phyloP scores from a whole-genome alignment of 768 basidiomycete species.

The Trichaptum fuscoviolaceum region DNA sequence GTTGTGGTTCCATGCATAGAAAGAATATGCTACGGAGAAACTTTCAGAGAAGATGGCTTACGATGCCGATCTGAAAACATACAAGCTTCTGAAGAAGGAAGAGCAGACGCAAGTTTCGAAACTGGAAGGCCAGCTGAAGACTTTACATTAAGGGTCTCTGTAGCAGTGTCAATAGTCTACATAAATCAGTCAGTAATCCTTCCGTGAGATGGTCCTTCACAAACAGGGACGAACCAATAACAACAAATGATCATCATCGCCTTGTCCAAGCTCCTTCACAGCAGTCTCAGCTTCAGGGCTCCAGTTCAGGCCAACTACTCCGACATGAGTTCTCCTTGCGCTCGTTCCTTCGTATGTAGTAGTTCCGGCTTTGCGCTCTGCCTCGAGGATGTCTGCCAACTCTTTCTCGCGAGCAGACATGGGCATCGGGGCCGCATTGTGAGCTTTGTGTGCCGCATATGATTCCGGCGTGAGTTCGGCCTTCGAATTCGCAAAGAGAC shows the following conservation, averaged over 20 bases:
- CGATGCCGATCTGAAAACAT: slow-evolving; percentile 10
- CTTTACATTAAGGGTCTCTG: slow-evolving; percentile 52
- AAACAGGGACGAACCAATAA: slow-evolving; percentile 49
- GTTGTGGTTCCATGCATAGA: slow-evolving; percentile 61
- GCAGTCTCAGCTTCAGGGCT: slow-evolving; percentile 56
- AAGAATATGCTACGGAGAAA: slow-evolving; percentile 40
- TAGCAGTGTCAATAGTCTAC: slow-evolving; percentile 62
- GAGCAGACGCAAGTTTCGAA: slow-evolving; percentile 37
- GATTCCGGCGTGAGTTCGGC: slow-evolving; percentile 60
- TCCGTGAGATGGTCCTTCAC: not conserved
- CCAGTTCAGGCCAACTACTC: slow-evolving; percentile 67
- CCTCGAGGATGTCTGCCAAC: slow-evolving; percentile 67
- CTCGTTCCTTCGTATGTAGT: slow-evolving; percentile 54
- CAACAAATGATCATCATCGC: slow-evolving; percentile 48
- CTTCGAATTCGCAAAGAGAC: slow-evolving; percentile 75
- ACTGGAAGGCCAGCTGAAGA: slow-evolving; percentile 35
- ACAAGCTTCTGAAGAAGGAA: slow-evolving; percentile 61
- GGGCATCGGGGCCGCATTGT: slow-evolving; percentile 73
- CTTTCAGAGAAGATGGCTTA: slow-evolving; percentile 9
- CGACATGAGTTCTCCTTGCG: slow-evolving; percentile 49
- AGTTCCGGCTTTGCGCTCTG: slow-evolving; percentile 57
- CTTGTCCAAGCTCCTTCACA: slow-evolving; percentile 49
- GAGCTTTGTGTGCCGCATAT: slow-evolving; percentile 68
- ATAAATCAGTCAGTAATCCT: not conserved
- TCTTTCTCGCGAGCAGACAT: slow-evolving; percentile 80